Percentiles rank a stretch among this genome's conserved stretches.
phyloP scores from a whole-genome alignment of 129 eudicot species.

The Arctium minus region DNA sequence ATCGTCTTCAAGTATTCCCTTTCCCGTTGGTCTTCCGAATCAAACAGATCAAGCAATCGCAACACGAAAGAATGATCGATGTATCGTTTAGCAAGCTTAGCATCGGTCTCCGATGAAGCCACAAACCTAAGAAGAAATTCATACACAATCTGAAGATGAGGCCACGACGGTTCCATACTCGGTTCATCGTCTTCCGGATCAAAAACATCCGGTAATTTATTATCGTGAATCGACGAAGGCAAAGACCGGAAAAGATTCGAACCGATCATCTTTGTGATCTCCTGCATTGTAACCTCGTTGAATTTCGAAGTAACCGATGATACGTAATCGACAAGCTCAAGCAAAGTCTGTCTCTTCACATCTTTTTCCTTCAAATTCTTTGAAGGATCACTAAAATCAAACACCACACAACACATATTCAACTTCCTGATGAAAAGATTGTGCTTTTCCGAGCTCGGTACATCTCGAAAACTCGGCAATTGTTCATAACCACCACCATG shows the following conservation, averaged over 20 bases:
- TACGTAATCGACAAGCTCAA: constrained; percentile 66
- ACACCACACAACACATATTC: constrained; percentile 67
- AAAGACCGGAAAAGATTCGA: constrained; percentile 61
- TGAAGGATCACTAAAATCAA: constrained; percentile 60
- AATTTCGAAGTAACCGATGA: constrained; percentile 50
- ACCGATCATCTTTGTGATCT: constrained; percentile 56
- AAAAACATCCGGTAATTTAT: constrained; percentile 46
- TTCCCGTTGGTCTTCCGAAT: constrained; percentile 69
- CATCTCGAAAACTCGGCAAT: constrained; percentile 69
- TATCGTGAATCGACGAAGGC: constrained; percentile 46
- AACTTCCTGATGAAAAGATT: constrained; percentile 53
- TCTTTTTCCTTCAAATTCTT: constrained; percentile 67
- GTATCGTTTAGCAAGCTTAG: constrained; percentile 63
- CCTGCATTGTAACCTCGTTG: constrained; percentile 62
- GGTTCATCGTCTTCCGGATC: constrained; percentile 80
- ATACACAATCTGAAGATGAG: constrained; percentile 72
- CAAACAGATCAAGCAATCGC: constrained; percentile 48
- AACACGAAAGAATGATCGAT: constrained; percentile 57
- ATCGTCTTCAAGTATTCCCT: constrained; percentile 71
- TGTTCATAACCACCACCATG: constrained; percentile 40
- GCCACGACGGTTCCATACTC: constrained; percentile 67
- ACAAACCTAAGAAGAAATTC: constrained; percentile 66
- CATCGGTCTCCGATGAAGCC: constrained; percentile 63
- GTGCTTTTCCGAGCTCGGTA: constrained; percentile 52
- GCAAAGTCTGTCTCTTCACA: constrained; percentile 58